Conservation (phyloP, 2,329 filamentous ascomycete genomes). For the Penicillium olsonii region DNA sequence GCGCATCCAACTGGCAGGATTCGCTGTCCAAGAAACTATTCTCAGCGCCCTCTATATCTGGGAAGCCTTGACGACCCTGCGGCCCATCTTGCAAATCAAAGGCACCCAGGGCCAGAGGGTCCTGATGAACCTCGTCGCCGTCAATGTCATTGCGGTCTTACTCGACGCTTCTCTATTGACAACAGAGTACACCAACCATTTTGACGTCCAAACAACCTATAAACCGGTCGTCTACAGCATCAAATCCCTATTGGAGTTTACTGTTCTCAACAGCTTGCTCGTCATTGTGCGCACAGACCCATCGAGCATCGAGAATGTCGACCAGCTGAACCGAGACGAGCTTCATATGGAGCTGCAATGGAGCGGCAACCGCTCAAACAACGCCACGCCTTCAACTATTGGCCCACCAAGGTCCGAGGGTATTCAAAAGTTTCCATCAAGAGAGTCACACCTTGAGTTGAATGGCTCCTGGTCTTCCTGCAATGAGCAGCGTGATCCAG, state of each 20-base stretch:
- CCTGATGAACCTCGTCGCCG: conserved; percentile 26
- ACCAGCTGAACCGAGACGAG: conserved; percentile 2
- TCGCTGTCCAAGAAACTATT: conserved; percentile 52
- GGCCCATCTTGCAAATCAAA: conserved; percentile 14
- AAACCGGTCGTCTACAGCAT: conserved; percentile 33
- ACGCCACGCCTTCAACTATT: not conserved
- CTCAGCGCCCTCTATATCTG: conserved; percentile 52
- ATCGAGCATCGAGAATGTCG: conserved; percentile 5
- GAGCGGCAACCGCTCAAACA: conserved; percentile 10
- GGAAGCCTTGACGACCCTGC: conserved; percentile 40
- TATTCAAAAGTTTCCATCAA: not conserved
- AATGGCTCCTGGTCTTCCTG: not conserved
- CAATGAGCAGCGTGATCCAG: not conserved
- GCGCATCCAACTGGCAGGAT: conserved; percentile 52
- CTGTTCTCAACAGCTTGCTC: conserved; percentile 49
- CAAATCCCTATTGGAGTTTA: conserved; percentile 52
- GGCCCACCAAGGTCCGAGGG: too few relatives aligned
- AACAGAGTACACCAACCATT: conserved; percentile 37
- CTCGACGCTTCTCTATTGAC: conserved; percentile 44
- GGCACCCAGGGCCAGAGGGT: conserved; percentile 12
- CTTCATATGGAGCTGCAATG: conserved; percentile 9
- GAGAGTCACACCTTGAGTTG: not conserved
- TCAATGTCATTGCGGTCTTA: conserved; percentile 45
- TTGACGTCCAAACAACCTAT: conserved; percentile 35
- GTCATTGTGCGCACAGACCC: conserved; percentile 16